phyloP scores from a whole-genome alignment of 208 protist genomes.

The Trichomonas gallinae region DNA sequence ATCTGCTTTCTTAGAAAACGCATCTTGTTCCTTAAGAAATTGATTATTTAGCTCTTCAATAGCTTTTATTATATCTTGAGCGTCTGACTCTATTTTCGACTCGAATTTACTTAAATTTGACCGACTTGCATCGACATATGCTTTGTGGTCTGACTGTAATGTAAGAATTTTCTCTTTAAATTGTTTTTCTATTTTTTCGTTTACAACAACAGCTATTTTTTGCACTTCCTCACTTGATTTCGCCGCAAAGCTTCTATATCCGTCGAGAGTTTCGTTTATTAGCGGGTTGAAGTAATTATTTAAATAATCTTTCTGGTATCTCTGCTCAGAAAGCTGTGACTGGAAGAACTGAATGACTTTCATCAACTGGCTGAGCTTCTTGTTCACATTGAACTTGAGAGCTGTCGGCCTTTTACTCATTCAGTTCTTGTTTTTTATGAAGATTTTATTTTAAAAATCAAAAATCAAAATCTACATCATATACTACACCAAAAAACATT shows the following conservation, averaged over 20 bases:
- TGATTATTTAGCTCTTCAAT: neutral
- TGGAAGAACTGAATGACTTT: neutral
- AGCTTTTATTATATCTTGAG: neutral
- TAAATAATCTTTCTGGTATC: neutral
- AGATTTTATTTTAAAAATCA: too few relatives aligned
- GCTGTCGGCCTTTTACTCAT: neutral
- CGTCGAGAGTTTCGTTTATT: neutral
- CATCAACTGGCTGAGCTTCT: neutral
- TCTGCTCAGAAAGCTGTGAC: neutral
- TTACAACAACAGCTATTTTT: neutral
- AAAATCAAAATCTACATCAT: too few relatives aligned
- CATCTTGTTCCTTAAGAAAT: neutral
- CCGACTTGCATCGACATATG: neutral
- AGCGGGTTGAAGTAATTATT: neutral
- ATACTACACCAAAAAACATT: too few relatives aligned
- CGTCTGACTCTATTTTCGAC: neutral
- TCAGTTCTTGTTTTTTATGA: neutral
- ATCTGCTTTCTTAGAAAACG: neutral
- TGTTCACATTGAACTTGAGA: neutral
- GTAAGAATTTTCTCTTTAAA: neutral
- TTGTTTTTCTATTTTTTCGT: neutral
- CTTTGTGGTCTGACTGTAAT: neutral
- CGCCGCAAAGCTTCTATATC: neutral
- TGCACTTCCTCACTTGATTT: neutral
- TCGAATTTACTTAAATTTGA: neutral